Evolutionary conservation across 495 filamentous ascomycete genomes (phyloP), one percentile per base, ranked within the genome.

Genomic region (Xylaria scruposa): DNA sequence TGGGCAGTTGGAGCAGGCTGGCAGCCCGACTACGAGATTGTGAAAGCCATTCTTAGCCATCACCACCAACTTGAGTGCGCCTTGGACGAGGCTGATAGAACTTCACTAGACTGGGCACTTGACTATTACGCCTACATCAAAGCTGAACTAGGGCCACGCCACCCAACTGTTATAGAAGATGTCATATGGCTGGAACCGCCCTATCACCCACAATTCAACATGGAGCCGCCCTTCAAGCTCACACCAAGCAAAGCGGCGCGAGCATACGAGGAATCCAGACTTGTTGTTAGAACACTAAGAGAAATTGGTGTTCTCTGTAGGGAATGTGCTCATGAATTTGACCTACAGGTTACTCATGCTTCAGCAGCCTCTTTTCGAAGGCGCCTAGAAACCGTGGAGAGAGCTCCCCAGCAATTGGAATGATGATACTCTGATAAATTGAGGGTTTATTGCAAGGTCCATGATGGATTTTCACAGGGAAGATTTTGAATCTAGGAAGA

Each of bases 181-280:
- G 31, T 38, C 56, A 60, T 60, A 38, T 60, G 56, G 56, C 13
- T 62, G n/a, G 60, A 38, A 62, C 60, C 38, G 21, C 60, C 33
- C n/a, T 44, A 62, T 3, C 33, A 26, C 29, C 56, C 21, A 29
- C 36, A 13, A 60, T 60, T 38, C 56, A 60, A 60, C 17, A n/a
- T 33, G 33, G 56, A 60, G 56, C 56, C 31, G 21, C 56, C 17
- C 31, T 21, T 60, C 31, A 60, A 60, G 56, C n/a, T 33, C 5
- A 15, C 60, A 10, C 60, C 60, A 44, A 62, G 36, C 60, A 62
- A 15, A 17, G 60, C 60, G n/a, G n/a, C 8, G 38, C n/a, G 21
- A 42, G 60, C 36, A 44, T 42, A 40, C 29, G 38, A 62, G 56
- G 31, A 38, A 21, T 60, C 15, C 26, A 13, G 33, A 17, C 31